Evolutionary conservation across 2,329 filamentous ascomycete genomes (phyloP), one percentile per base, ranked within the genome.

Genomic region (Xylaria sp.): DNA sequence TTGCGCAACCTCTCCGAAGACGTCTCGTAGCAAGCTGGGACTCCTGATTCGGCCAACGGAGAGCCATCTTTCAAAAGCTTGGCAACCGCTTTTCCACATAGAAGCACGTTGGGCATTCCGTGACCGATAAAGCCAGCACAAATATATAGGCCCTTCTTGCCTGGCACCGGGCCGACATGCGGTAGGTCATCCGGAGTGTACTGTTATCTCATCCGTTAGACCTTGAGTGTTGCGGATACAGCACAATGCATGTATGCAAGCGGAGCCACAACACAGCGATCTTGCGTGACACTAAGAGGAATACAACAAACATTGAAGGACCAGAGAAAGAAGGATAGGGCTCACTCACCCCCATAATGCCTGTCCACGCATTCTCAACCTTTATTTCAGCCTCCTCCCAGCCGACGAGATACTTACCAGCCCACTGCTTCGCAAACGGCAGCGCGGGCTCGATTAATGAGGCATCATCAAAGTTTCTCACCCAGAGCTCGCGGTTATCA

Each of bases 391-490:
- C 82, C 3, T 80, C 70, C 56, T 85, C 82, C 85, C 84, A 87
- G 0, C 84, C 85, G 0, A 68, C 74, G 63, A 86, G 86, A 56
- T 80, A 79, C 5, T 78, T 74, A 67, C 83, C 81, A 81, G 86
- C 86, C 62, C 84, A 85, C 0, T 77, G 77, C 25, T 83, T 77
- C 68, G 85, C 87, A 72, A 86, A 83, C 28, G 75, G 58, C 39
- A 77, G 76, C 0, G 82, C 82, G 0, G 76, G 68, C 3, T 80
- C 78, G n/a, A 88, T 83, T 4, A 83, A 71, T 4, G 75, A 77
- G 5, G 78, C 76, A 71, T 87, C 85, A 58, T 85, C 81, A 5
- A 77, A 78, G 46, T 81, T 83, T 20, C 81, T 76, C 67, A 82
- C 83, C 84, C 85, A 87, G 32, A 79, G 71, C 6, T 77, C 65